A percentile compares a stretch with the other conserved stretches of the same genome.
These are phyloP conservation scores for Pseudogymnoascus sp. DNA, from an alignment of 2,329 filamentous ascomycete species.

Conservation along the genomic window DNA sequence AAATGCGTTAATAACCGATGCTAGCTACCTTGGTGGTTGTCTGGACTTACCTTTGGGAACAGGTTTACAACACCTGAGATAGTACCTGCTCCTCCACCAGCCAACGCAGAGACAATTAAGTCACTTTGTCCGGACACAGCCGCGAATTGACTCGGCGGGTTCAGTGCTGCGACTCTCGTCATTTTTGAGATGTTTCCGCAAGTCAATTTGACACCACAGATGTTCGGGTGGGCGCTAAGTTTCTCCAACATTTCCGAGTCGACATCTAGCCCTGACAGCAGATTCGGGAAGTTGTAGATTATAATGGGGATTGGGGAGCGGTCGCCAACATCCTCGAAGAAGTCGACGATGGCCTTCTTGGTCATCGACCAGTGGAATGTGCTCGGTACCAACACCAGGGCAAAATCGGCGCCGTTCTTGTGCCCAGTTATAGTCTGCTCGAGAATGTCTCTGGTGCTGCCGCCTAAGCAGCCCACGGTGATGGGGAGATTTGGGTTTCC, in stretches of 20 bases:
- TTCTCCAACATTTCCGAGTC: constrained; percentile 35
- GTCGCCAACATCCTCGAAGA: constrained; percentile 43
- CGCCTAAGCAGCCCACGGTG: constrained; percentile 36
- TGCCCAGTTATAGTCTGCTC: constrained; percentile 33
- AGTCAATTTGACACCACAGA: constrained; percentile 34
- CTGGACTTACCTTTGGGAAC: constrained; percentile 63
- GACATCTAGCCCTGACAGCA: constrained; percentile 38
- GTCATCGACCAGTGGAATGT: constrained; percentile 38
- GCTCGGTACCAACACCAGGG: constrained; percentile 34
- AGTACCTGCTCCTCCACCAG: constrained; percentile 52
- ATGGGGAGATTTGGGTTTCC: constrained; percentile 32
- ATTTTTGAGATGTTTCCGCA: constrained; percentile 38
- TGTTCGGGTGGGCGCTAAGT: constrained; percentile 32
- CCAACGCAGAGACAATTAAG: constrained; percentile 58
- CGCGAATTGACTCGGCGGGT: constrained; percentile 57
- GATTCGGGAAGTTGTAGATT: constrained; percentile 43
- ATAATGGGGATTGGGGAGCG: constrained; percentile 37
- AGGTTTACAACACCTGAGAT: constrained; percentile 62
- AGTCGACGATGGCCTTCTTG: constrained; percentile 45
- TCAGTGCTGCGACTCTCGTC: constrained; percentile 44
- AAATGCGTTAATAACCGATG: constrained; percentile 39
- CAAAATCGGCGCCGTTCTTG: constrained; percentile 35
- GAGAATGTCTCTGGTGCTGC: constrained; percentile 37
- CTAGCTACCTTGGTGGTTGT: constrained; percentile 35
- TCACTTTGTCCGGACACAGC: constrained; percentile 63